These are phyloP conservation scores for Fallopia convolvulus DNA, from an alignment of 148 eudicot species.

Conservation along the genomic window DNA sequence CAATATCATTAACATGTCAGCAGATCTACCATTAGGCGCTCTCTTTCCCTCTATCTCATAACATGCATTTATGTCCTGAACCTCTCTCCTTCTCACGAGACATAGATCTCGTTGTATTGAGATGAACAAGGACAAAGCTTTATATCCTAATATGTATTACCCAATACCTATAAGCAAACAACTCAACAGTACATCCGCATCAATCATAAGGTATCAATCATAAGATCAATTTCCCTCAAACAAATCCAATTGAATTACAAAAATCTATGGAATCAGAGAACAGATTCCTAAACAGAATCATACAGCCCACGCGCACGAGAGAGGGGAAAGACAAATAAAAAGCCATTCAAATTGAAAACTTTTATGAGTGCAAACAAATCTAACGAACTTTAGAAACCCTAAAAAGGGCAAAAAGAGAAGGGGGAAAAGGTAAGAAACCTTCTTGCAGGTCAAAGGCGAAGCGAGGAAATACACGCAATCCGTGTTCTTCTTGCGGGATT, in stretches of 20 bases:
- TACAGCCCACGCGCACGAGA: background rate
- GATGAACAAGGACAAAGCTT: background rate
- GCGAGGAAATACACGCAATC: slow-evolving; percentile 92
- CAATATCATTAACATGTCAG: background rate
- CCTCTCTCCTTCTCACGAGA: background rate
- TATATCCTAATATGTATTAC: background rate
- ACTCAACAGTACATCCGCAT: background rate
- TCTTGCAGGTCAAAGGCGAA: slow-evolving; percentile 89
- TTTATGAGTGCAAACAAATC: background rate
- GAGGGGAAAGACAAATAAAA: background rate
- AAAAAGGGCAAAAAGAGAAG: background rate
- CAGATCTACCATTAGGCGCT: background rate
- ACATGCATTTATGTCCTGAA: background rate
- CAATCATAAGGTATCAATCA: background rate
- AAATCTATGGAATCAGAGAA: slow-evolving; percentile 2
- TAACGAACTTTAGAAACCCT: slow-evolving; percentile 7
- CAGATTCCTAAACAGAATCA: background rate
- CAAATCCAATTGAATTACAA: background rate
- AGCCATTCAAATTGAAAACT: background rate
- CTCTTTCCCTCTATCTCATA: background rate
- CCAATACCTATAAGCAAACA: background rate
- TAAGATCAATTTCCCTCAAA: background rate
- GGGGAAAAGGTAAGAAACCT: slow-evolving; percentile 28
- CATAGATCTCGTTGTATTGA: background rate
- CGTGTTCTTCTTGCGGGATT: slow-evolving; percentile 58